Conservation (phyloP, 129 eudicot species). For the Calendula officinalis region DNA sequence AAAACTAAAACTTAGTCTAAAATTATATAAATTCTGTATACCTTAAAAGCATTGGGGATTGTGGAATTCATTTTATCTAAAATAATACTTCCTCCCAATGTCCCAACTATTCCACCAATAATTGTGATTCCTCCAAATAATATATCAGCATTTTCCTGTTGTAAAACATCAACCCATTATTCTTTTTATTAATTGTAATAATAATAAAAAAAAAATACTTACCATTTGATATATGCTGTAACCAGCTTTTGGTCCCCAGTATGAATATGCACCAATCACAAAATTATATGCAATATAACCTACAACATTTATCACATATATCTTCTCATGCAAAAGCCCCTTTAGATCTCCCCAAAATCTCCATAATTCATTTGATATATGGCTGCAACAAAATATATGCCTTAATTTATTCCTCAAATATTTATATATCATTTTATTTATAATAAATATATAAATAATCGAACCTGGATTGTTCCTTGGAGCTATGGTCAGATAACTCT, state of each 20-base stretch:
- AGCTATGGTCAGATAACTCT: conserved; percentile 25
- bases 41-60: conserved; percentile 93
- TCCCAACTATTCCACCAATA: conserved; percentile 82
- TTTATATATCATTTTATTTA: conserved; percentile 6
- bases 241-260: conserved; percentile 99
- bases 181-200: not conserved
- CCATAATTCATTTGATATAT: conserved; percentile 30
- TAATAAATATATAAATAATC: not conserved
- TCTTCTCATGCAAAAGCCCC: conserved; percentile 62
- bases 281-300: conserved; percentile 90
- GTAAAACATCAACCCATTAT: conserved; percentile 21
- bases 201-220: conserved; percentile 12
- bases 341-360: conserved; percentile 64
- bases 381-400: conserved; percentile 39
- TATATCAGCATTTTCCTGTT: conserved; percentile 87
- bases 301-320: conserved; percentile 70
- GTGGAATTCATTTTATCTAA: conserved; percentile 75
- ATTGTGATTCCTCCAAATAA: conserved; percentile 87
- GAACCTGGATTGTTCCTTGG: conserved; percentile 44
- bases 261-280: conserved; percentile 93
- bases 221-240: conserved; percentile 88
- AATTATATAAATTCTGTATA: conserved; percentile 16
- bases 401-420: conserved; percentile 7
- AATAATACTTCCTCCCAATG: conserved; percentile 70
- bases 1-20: not conserved